These are phyloP conservation scores for Meredithiella fracta DNA, from an alignment of 2,329 filamentous ascomycete species.

Conservation along the genomic window DNA sequence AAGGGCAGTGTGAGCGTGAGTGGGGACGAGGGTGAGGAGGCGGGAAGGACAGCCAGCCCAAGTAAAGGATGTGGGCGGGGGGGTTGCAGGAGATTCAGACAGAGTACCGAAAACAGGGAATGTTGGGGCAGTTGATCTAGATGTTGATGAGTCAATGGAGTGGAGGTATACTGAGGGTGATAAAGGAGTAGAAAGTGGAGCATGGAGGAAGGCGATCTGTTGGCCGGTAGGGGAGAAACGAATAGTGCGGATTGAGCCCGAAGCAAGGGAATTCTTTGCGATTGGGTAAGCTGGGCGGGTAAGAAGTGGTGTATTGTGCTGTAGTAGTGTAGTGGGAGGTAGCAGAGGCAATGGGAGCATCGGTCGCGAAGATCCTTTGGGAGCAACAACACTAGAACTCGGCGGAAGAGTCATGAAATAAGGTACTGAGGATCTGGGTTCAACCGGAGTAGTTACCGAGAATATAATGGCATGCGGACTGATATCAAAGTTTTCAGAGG, in stretches of 20 bases:
- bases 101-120: not conserved
- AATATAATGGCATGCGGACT: not conserved
- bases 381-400: not conserved
- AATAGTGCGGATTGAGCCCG: not conserved
- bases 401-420: not conserved
- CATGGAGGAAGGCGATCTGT: not conserved
- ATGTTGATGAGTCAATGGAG: not conserved
- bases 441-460: not conserved
- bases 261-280: not conserved
- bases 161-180: not conserved
- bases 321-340: not conserved
- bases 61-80: not conserved
- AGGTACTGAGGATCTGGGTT: not conserved
- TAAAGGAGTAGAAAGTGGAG: not conserved
- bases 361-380: too few species aligned
- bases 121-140: not conserved
- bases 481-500: not conserved
- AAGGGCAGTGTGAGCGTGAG: not conserved
- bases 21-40: not conserved
- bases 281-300: not conserved
- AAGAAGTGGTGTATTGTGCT: not conserved
- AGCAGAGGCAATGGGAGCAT: too few species aligned
- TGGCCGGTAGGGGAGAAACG: not conserved
- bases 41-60: not conserved
- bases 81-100: not conserved